These are phyloP conservation scores for Termitomyces sp. DNA, from an alignment of 768 basidiomycete genomes.

Conservation along the genomic window DNA sequence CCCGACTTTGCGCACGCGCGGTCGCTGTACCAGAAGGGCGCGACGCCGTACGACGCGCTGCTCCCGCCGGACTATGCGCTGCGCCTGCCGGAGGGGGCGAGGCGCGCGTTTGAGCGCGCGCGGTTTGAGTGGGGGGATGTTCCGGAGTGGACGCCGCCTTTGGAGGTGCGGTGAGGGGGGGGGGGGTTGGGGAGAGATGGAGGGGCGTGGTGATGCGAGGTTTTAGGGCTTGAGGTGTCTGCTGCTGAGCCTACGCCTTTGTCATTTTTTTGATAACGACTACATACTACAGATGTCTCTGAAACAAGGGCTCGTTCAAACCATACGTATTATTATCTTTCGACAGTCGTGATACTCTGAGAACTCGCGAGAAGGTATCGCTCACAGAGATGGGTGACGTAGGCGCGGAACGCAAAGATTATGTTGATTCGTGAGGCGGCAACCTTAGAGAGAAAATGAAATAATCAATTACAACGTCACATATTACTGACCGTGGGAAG, in stretches of 20 bases:
- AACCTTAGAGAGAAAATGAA: no score
- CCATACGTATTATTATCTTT: no score
- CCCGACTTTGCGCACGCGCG: constrained; percentile 23
- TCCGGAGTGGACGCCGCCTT: constrained; percentile 71
- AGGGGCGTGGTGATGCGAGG: constrained; percentile 1
- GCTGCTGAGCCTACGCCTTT: no score
- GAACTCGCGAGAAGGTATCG: no score
- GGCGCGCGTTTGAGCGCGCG: constrained; percentile 47
- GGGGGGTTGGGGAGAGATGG: constrained; percentile 13
- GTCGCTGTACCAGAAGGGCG: constrained; percentile 35
- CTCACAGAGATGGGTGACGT: no score
- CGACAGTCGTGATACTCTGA: no score
- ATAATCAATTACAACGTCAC: no score
- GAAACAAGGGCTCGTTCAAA: no score
- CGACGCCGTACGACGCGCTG: constrained; percentile 48
- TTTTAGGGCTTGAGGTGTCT: not conserved
- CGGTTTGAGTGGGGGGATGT: constrained; percentile 66
- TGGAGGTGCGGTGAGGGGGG: constrained; percentile 42
- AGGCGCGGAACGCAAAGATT: no score
- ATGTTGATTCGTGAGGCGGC: no score
- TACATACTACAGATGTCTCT: no score
- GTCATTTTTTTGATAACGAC: no score
- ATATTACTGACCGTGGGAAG: constrained; percentile 13
- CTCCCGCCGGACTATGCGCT: constrained; percentile 58
- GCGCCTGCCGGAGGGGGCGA: constrained; percentile 42